Percentiles rank a stretch among this genome's conserved stretches.
Conservation (phyloP, 2,329 filamentous ascomycete genomes). For the Talaromyces sp. region DNA sequence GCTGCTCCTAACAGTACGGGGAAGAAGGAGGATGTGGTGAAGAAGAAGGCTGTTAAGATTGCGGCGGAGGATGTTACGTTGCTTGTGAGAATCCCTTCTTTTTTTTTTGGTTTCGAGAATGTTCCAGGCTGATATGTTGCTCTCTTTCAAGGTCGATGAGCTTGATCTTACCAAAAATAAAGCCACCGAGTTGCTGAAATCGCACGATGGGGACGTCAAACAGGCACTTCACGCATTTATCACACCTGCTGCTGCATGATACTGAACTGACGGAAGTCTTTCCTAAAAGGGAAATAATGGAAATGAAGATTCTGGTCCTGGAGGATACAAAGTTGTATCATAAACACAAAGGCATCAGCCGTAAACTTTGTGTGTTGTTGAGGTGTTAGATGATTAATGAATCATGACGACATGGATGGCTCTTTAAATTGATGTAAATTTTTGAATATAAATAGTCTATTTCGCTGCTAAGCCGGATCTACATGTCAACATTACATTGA, state of each 20-base stretch:
- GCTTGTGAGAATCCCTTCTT: conserved; percentile 30
- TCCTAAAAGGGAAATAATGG: background rate
- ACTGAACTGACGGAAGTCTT: background rate
- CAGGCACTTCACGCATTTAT: conserved; percentile 41
- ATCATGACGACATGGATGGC: background rate
- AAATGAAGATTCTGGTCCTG: background rate
- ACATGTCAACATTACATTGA: no score
- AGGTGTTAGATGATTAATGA: background rate
- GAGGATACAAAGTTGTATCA: background rate
- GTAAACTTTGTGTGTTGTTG: background rate
- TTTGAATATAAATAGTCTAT: background rate
- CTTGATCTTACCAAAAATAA: conserved; percentile 43
- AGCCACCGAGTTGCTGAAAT: conserved; percentile 43
- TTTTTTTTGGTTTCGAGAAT: background rate
- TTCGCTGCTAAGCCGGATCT: background rate
- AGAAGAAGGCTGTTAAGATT: conserved; percentile 42
- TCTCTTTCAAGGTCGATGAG: conserved; percentile 34
- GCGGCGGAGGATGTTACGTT: conserved; percentile 41
- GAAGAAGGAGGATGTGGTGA: conserved; percentile 24
- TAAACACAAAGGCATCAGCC: background rate
- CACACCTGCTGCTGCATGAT: conserved; percentile 16
- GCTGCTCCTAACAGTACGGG: conserved; percentile 13
- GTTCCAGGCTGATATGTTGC: background rate
- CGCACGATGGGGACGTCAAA: conserved; percentile 41
- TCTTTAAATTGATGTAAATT: background rate